Evolutionary conservation across 1,284 basidiomycete species (phyloP).

Genomic region (Sanghuangporus baumii): DNA sequence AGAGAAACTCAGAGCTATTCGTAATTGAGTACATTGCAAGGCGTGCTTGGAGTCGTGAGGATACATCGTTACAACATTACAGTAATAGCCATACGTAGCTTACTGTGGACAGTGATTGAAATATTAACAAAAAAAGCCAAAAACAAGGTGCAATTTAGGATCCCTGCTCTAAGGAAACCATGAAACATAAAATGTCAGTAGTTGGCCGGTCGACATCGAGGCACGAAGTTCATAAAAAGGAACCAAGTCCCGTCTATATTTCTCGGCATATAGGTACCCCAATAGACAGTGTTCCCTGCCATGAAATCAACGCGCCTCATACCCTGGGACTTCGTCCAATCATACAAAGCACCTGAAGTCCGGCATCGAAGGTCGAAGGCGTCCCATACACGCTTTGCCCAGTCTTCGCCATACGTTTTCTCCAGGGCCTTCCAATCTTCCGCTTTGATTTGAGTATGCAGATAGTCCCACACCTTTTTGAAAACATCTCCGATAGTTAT

Average conservation of each 20-base stretch:
- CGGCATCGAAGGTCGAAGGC: conserved; percentile 4
- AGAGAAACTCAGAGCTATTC: too few relatives aligned
- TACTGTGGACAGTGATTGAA: too few relatives aligned
- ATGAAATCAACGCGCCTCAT: conserved; percentile 15
- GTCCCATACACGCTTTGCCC: neutral
- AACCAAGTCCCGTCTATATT: conserved; percentile 7
- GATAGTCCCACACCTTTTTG: conserved; percentile 9
- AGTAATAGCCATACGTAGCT: too few relatives aligned
- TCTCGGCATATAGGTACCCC: conserved; percentile 9
- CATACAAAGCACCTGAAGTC: neutral
- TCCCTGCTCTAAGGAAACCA: neutral
- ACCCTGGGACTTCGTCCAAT: conserved; percentile 6
- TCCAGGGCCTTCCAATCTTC: neutral
- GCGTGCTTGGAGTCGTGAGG: neutral
- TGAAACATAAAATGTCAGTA: neutral
- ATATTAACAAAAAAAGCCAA: neutral
- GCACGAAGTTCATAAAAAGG: conserved; percentile 9
- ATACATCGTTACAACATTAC: neutral
- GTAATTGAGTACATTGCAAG: neutral
- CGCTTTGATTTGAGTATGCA: conserved; percentile 11
- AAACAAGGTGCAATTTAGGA: neutral
- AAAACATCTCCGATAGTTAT: conserved; percentile 11
- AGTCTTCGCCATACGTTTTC: neutral
- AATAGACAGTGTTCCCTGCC: conserved; percentile 11
- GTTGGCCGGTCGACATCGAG: neutral